Percentiles rank a stretch among this genome's conserved stretches.
Evolutionary conservation across 495 filamentous ascomycete species (phyloP).

Genomic region (Annulohypoxylon moriforme): DNA sequence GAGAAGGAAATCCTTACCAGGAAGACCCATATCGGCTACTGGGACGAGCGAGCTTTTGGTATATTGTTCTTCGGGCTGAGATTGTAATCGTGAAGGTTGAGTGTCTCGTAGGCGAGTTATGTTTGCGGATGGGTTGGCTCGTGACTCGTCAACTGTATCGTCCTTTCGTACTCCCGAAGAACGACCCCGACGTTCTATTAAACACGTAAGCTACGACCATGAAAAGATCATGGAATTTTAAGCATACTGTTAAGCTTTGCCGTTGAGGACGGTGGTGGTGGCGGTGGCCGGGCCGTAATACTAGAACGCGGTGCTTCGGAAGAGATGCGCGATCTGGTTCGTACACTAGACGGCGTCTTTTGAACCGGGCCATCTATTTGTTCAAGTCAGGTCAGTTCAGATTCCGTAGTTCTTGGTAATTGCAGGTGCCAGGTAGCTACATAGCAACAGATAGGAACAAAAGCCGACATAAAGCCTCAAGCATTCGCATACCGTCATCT

Average conservation of each 20-base stretch:
- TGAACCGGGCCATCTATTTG: constrained; percentile 30
- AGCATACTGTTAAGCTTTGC: constrained; percentile 34
- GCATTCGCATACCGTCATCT: constrained; percentile 39
- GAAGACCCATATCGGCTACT: constrained; percentile 38
- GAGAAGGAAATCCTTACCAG: constrained; percentile 23
- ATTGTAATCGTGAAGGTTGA: constrained; percentile 22
- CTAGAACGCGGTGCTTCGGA: constrained; percentile 36
- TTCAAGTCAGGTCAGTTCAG: background rate
- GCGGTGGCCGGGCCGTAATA: constrained; percentile 27
- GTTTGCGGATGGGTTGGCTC: constrained; percentile 19
- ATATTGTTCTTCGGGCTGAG: constrained; percentile 13
- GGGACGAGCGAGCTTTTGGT: constrained; percentile 32
- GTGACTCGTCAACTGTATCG: constrained; percentile 20
- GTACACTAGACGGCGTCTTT: constrained; percentile 35
- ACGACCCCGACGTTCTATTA: constrained; percentile 29
- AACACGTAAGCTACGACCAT: constrained; percentile 21
- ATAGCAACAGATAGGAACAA: background rate
- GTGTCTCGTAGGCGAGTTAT: constrained; percentile 28
- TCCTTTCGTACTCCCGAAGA: constrained; percentile 16
- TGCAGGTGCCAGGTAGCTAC: background rate
- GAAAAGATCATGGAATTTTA: background rate
- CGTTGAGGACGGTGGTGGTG: too few relatives aligned
- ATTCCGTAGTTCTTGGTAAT: too few relatives aligned
- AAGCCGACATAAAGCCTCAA: background rate
- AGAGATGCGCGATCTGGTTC: constrained; percentile 44